These are phyloP conservation scores for Globisporangium takayamanum DNA, from an alignment of 352 stramenopile species.

Conservation along the genomic window DNA sequence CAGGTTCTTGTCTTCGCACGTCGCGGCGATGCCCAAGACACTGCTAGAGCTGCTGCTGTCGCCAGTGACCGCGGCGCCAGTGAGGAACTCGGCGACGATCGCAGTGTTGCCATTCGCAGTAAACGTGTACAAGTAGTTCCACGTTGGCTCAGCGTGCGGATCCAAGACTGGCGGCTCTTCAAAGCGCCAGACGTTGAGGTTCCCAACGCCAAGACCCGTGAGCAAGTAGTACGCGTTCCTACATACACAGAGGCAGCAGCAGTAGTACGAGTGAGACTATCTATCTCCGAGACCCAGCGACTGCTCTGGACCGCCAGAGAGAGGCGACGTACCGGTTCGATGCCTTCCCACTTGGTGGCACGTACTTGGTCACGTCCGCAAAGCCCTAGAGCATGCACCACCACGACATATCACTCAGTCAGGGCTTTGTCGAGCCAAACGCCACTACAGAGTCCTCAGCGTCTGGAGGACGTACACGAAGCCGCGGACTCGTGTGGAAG, in stretches of 20 bases:
- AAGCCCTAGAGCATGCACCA: slow-evolving; percentile 46
- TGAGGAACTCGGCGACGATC: slow-evolving; percentile 45
- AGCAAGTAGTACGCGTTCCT: slow-evolving; percentile 70
- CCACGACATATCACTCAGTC: slow-evolving; percentile 2
- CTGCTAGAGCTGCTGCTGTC: neutral
- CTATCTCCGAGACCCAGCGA: no score
- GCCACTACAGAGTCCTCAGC: neutral
- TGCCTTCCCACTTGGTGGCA: slow-evolving; percentile 7
- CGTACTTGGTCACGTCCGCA: slow-evolving; percentile 55
- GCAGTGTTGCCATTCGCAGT: slow-evolving; percentile 48
- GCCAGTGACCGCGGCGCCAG: slow-evolving; percentile 11
- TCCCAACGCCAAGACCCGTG: slow-evolving; percentile 64
- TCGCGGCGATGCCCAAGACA: slow-evolving; percentile 35
- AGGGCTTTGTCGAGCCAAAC: neutral
- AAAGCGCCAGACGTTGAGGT: slow-evolving; percentile 72
- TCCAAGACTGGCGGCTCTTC: slow-evolving; percentile 22
- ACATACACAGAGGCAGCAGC: neutral
- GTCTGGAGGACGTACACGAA: slow-evolving; percentile 38
- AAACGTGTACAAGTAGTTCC: slow-evolving; percentile 55
- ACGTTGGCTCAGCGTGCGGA: slow-evolving; percentile 24
- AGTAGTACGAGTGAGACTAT: no score
- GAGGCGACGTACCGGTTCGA: slow-evolving; percentile 10
- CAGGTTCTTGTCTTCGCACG: slow-evolving; percentile 52
- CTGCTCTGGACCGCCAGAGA: neutral
- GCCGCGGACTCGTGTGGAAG: slow-evolving; percentile 46